Conservation (phyloP, 176 grass and related monocot species). For the Carex scoparia region DNA sequence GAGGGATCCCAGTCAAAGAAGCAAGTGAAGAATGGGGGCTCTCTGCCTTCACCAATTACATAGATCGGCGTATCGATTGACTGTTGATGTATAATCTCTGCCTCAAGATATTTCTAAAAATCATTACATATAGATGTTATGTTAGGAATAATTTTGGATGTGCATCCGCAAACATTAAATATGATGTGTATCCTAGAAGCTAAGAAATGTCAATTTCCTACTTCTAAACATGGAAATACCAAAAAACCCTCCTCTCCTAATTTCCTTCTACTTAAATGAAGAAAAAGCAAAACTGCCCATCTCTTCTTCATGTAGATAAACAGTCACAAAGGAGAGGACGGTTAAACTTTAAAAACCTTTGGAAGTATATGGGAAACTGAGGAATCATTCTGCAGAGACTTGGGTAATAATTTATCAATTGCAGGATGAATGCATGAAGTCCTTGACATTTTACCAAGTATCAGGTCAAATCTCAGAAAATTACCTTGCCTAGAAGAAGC, state of each 20-base stretch:
- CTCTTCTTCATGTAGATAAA: not conserved
- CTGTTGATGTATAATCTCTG: slow-evolving; percentile 24
- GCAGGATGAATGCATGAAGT: not conserved
- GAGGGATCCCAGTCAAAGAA: slow-evolving; percentile 78
- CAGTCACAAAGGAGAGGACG: not conserved
- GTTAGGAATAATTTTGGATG: not conserved
- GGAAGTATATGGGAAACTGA: too few relatives aligned
- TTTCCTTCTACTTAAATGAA: not conserved
- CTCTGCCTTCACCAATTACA: slow-evolving; percentile 65
- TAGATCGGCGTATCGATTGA: slow-evolving; percentile 46
- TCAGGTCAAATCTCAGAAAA: not conserved
- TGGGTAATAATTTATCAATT: not conserved
- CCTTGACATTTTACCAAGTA: slow-evolving; percentile 1
- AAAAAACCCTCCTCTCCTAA: not conserved
- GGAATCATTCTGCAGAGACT: not conserved
- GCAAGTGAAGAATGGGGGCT: slow-evolving; percentile 70
- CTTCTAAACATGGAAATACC: not conserved
- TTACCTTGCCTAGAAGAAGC: slow-evolving; percentile 54
- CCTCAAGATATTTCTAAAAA: slow-evolving; percentile 67
- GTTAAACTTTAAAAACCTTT: not conserved
- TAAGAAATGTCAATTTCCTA: not conserved
- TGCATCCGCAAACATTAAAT: not conserved
- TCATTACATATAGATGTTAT: slow-evolving; percentile 4
- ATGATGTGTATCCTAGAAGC: not conserved
- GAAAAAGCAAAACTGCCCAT: not conserved